A percentile compares a stretch with the other conserved stretches of the same genome.
phyloP scores from a whole-genome alignment of 2,329 filamentous ascomycete genomes.

The Dothistroma pini region DNA sequence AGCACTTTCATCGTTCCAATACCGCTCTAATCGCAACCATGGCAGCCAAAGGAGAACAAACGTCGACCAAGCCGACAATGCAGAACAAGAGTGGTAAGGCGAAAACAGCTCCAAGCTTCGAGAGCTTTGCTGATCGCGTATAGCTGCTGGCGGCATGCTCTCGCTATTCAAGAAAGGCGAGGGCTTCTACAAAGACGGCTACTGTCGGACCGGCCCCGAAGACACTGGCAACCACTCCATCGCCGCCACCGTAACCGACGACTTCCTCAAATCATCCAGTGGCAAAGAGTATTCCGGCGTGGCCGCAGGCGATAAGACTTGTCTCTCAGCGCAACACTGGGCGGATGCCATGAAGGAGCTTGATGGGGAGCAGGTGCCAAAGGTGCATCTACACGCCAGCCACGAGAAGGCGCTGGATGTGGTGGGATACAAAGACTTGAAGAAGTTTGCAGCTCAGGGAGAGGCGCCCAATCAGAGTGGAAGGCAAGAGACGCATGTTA shows the following conservation, averaged over 20 bases:
- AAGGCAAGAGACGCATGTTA: constrained; percentile 18
- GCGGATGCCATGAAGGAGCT: constrained; percentile 17
- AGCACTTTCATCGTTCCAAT: not conserved
- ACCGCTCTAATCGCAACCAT: constrained; percentile 5
- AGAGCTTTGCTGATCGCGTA: not conserved
- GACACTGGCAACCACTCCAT: constrained; percentile 15
- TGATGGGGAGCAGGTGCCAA: constrained; percentile 17
- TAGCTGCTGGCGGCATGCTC: constrained; percentile 14
- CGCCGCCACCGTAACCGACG: constrained; percentile 20
- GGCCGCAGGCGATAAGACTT: constrained; percentile 17
- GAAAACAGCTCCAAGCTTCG: not conserved
- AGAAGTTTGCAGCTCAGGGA: constrained; percentile 13
- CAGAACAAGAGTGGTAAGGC: constrained; percentile 24
- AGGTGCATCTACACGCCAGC: constrained; percentile 16
- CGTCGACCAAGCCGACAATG: constrained; percentile 24
- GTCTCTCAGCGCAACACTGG: constrained; percentile 17
- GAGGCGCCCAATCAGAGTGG: constrained; percentile 16
- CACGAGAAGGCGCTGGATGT: constrained; percentile 20
- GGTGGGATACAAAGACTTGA: constrained; percentile 14
- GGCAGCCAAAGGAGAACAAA: constrained; percentile 17
- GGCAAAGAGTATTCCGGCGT: constrained; percentile 16
- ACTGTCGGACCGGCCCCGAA: constrained; percentile 14
- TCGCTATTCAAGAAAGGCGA: constrained; percentile 14
- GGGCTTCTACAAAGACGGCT: constrained; percentile 18
- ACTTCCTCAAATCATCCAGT: constrained; percentile 19